phyloP scores from a whole-genome alignment of 163 green algal species.

The Picocystis sp. region DNA sequence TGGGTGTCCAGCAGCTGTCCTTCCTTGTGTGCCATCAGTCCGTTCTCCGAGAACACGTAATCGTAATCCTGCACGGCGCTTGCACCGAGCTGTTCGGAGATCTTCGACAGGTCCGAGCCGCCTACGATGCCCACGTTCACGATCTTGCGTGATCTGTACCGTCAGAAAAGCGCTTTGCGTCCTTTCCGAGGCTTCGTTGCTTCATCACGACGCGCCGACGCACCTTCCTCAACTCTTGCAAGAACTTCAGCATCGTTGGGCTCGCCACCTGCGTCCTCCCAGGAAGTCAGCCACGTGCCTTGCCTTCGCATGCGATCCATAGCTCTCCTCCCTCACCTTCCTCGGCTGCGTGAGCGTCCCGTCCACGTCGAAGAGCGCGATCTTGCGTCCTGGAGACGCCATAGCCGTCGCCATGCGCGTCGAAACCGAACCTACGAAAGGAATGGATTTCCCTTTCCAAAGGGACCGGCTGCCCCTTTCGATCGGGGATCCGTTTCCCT shows the following conservation, averaged over 20 bases:
- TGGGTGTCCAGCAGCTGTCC: constrained; percentile 54
- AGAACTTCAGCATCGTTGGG: constrained; percentile 58
- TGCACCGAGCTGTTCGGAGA: constrained; percentile 84
- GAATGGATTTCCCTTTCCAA: too few species aligned
- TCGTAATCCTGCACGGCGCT: constrained; percentile 54
- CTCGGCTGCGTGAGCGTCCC: constrained; percentile 83
- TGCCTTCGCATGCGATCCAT: too few species aligned
- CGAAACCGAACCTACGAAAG: too few species aligned
- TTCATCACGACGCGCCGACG: background rate
- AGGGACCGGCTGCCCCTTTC: too few species aligned
- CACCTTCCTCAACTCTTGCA: constrained; percentile 71
- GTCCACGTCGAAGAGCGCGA: constrained; percentile 98
- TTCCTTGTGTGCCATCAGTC: constrained; percentile 83
- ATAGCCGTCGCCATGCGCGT: too few species aligned
- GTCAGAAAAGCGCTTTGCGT: too few species aligned
- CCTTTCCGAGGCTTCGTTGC: too few species aligned
- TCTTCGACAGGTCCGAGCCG: constrained; percentile 90
- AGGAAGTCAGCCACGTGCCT: too few species aligned
- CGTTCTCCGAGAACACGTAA: constrained; percentile 96
- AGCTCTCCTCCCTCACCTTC: constrained; percentile 38
- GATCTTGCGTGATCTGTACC: constrained; percentile 29
- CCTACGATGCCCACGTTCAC: constrained; percentile 92
- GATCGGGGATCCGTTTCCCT: too few species aligned
- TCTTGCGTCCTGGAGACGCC: background rate
- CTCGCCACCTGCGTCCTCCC: constrained; percentile 42